Base-by-base conservation (phyloP, 2,329 filamentous ascomycete species). In the Cryphonectria parasitica region DNA sequence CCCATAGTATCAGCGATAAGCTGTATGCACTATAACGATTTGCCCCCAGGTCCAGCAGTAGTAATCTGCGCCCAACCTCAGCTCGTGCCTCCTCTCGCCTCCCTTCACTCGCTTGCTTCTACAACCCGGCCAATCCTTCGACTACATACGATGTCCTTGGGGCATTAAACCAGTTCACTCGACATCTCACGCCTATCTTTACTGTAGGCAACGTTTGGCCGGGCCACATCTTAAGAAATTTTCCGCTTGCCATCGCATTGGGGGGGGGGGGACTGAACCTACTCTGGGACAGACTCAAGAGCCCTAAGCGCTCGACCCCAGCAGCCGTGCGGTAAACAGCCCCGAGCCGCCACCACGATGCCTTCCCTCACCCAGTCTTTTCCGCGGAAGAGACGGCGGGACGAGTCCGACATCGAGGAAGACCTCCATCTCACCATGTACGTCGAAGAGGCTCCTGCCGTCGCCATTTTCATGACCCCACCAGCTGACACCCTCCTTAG, bases 381-480 rank as follows among this genome's bases (percentile, higher is more conserved):
- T 1, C 11, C 65, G 15, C 71, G 69, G 43, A 73, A 73, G 36
- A 69, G 72, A 22, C 68, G 72, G 31, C 72, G 71, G 22, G 70
- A 70, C 25, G 72, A 72, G 36, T 64, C 68, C 22, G 69, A 71
- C 43, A 31, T 64, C 43, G 66, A 67, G 56, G 31, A 36, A 56
- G 70, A 72, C 31, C 65, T 70, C 34, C 72, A 68, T 19, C 49
- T 72, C 22, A 22, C 56, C 11, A 70, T 73, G 72, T 73, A 73
- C 58, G 72, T 41, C 45, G 25, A 68, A n/a, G n/a, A 49, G n/a
- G n/a, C 49, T 45, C 41, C 36, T 36, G 56, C 19, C 52, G 54
- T 31, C 28, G 25, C 28, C 54, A 34, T 31, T 39, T 43, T 61
- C 64, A 25, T 52, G 43, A 17, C 58, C 49, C n/a, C 60, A 56